Evolutionary conservation across 2,329 filamentous ascomycete genomes (phyloP), one percentile per base, ranked within the genome.

Genomic region (Tolypocladium endophyticum): DNA sequence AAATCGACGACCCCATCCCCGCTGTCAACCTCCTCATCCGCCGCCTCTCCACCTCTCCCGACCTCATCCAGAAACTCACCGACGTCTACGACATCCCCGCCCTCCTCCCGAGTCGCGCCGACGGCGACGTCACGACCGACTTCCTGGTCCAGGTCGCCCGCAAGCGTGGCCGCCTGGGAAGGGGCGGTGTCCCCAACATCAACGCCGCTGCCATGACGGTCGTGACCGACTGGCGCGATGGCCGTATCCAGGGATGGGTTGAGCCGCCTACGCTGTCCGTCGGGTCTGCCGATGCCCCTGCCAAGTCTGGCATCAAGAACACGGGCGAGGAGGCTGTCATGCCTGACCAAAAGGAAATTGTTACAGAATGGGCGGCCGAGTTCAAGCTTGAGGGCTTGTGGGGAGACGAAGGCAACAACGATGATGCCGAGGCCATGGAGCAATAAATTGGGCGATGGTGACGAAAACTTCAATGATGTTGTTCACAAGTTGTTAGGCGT

Each of bases 141-240:
- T 97, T 97, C 77, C 77, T 99, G 41, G 86, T 97, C 58, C 93
- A 99, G 72, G 93, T 99, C 16, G 94, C 94, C 6, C 85, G 94
- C 68, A 97, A 96, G 79, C 84, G 94, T 62, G 94, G 94, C 58
- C 82, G 94, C 60, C 80, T 99, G 20, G 91, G 93, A 57, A 88
- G 89, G 66, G 92, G 93, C 25, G 94, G 94, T 63, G 82, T 97
- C 20, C 94, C 94, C 52, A 99, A 97, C 74, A 74, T 97, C 61
- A 81, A 86, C 65, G 87, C 89, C 58, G 93, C 94, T 9, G 94
- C 93, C 63, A 93, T 94, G 82, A 88, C 90, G 0, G 92, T 99
- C 59, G 86, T 99, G 60, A 94, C 87, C n/a, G 94, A 99, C 77
- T 96, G 94, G 90, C 85, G 94, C 66, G 93, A 97, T 72, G 93